These are phyloP conservation scores for Euphorbia lathyris DNA, from an alignment of 345 rosid genomes.

Conservation along the genomic window DNA sequence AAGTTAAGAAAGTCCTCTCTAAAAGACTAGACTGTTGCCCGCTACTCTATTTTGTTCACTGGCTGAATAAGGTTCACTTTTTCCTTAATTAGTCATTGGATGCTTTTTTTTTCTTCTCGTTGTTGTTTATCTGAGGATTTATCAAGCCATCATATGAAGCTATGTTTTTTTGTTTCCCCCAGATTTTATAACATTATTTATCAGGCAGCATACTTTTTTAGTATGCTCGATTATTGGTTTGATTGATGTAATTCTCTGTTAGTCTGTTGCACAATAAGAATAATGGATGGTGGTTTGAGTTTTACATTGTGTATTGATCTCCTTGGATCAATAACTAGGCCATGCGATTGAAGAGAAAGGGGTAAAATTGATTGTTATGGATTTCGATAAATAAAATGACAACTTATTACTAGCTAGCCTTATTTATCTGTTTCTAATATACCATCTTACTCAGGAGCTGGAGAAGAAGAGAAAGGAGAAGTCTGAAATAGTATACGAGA, in stretches of 20 bases:
- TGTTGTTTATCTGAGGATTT: neutral
- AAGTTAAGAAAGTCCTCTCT: neutral
- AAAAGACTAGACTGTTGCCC: neutral
- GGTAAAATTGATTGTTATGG: neutral
- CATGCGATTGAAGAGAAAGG: neutral
- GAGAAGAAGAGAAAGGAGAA: constrained; percentile 86
- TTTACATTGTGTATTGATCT: neutral
- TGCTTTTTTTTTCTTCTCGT: neutral
- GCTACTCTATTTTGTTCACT: neutral
- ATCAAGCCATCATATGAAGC: neutral
- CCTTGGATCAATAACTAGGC: neutral
- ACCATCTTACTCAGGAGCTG: constrained; percentile 42
- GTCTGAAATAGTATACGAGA: constrained; percentile 56
- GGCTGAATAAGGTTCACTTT: neutral
- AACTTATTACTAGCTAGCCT: neutral
- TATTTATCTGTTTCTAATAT: neutral
- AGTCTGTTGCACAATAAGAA: neutral
- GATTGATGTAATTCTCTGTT: neutral
- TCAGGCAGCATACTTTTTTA: neutral
- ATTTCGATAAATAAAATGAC: neutral
- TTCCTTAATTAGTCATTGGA: neutral
- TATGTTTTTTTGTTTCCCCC: too few relatives aligned
- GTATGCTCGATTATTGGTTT: neutral
- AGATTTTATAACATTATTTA: neutral
- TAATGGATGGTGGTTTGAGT: neutral